Conservation (phyloP, 805 yeast species). For the Yamadazyma akitaensis region DNA sequence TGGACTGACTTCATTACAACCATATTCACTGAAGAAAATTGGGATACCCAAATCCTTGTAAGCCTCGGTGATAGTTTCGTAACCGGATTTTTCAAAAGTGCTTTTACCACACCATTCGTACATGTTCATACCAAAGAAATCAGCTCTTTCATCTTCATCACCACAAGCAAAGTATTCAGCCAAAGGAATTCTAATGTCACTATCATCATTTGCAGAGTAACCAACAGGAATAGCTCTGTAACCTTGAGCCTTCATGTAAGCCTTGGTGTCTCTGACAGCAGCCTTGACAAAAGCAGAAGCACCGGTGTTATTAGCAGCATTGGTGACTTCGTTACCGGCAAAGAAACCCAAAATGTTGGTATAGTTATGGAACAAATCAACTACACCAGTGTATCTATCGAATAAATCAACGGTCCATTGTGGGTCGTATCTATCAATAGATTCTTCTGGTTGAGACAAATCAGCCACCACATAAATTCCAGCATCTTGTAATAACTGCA, state of each 20-base stretch:
- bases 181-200: slow-evolving; percentile 57
- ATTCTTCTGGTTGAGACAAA: slow-evolving; percentile 65
- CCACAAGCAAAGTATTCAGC: slow-evolving; percentile 82
- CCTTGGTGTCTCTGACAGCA: slow-evolving; percentile 73
- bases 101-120: slow-evolving; percentile 84
- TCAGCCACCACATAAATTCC: slow-evolving; percentile 93
- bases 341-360: slow-evolving; percentile 77
- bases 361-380: slow-evolving; percentile 66
- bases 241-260: slow-evolving; percentile 55
- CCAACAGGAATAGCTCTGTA: slow-evolving; percentile 77
- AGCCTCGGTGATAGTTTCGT: slow-evolving; percentile 58
- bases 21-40: slow-evolving; percentile 77
- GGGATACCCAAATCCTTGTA: slow-evolving; percentile 68
- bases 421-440: slow-evolving; percentile 63
- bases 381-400: slow-evolving; percentile 65
- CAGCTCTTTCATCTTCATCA: slow-evolving; percentile 58
- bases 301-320: slow-evolving; percentile 59
- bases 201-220: slow-evolving; percentile 77
- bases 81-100: slow-evolving; percentile 59
- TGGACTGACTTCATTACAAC: slow-evolving; percentile 69
- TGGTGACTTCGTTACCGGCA: slow-evolving; percentile 84
- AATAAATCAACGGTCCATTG: slow-evolving; percentile 60
- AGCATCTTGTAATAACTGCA: slow-evolving; percentile 65
- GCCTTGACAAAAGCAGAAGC: slow-evolving; percentile 83
- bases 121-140: slow-evolving; percentile 86